Evolutionary conservation across 2,329 filamentous ascomycete genomes (phyloP).

Genomic region (Fusarium pininemorale): DNA sequence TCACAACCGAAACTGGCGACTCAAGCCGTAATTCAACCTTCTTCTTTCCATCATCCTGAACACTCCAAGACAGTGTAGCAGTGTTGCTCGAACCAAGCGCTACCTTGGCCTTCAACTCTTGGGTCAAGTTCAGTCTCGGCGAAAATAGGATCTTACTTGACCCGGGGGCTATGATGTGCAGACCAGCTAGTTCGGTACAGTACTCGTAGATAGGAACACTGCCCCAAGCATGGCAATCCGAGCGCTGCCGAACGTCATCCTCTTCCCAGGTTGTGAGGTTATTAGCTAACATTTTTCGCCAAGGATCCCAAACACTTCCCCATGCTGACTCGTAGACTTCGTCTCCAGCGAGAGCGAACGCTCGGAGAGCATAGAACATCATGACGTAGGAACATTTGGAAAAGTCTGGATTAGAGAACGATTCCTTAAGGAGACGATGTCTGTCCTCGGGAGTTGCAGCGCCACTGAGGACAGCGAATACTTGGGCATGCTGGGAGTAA

Average conservation of each 20-base stretch:
- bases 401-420: background rate
- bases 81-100: background rate
- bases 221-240: background rate
- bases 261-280: background rate
- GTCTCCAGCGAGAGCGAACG: background rate
- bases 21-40: background rate
- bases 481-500: background rate
- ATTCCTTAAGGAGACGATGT: fast-evolving
- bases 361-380: background rate
- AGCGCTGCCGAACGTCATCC: background rate
- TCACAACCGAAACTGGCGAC: background rate
- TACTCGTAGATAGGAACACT: background rate
- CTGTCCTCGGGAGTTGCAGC: fast-evolving
- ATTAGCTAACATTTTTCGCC: background rate
- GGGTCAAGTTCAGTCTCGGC: background rate
- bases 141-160: background rate
- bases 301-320: background rate
- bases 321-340: background rate
- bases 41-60: background rate
- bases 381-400: background rate
- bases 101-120: background rate
- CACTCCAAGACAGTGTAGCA: background rate
- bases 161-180: background rate
- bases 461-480: background rate
- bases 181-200: background rate